Evolutionary conservation across 2,329 filamentous ascomycete genomes (phyloP), one percentile per base, ranked within the genome.

Genomic region (Clonostachys rosea): DNA sequence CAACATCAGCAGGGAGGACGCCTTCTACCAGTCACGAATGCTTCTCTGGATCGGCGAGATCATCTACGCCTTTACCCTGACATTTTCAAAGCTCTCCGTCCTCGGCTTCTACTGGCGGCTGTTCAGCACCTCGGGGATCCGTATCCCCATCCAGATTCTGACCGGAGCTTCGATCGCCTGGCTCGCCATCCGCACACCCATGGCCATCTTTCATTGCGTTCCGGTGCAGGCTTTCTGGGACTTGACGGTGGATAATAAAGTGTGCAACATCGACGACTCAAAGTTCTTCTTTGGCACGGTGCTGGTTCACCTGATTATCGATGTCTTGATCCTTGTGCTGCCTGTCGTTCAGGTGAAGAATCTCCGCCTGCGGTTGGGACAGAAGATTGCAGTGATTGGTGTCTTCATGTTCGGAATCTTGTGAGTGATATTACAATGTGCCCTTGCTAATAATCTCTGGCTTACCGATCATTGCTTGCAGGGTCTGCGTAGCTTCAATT

Each of bases 171-270:
- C 57, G 1, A 2, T 58, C 14, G 48, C 60, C 12, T 63, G 61
- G 61, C 55, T 62, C 33, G 55, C 56, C 24, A 52, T 60, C n/a
- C 50, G 60, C 40, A 59, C 58, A 1, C 55, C 61, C 41, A 48
- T 62, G 14, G 53, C 50, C 10, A 56, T 61, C n/a, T 62, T 61
- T 46, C 57, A 60, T 35, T 64, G 60, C 48, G 39, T 58, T 3
- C 62, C 62, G 2, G 49, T 63, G 5, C 53, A 59, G 17, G 54
- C 52, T 13, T 64, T 60, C 48, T 65, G 61, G 61, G 63, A 59
- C 44, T 47, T 56, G 13, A 45, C 49, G 7, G 42, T 44, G 6
- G 48, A 59, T 14, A 55, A 48, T 3, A 42, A 33, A 12, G 45
- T 48, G 6, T 65, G 62, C 49, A 49, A 42, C 9, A 59, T 63